These are phyloP conservation scores for Orbilia javanica DNA, from an alignment of 2,329 filamentous ascomycete genomes.

Conservation along the genomic window DNA sequence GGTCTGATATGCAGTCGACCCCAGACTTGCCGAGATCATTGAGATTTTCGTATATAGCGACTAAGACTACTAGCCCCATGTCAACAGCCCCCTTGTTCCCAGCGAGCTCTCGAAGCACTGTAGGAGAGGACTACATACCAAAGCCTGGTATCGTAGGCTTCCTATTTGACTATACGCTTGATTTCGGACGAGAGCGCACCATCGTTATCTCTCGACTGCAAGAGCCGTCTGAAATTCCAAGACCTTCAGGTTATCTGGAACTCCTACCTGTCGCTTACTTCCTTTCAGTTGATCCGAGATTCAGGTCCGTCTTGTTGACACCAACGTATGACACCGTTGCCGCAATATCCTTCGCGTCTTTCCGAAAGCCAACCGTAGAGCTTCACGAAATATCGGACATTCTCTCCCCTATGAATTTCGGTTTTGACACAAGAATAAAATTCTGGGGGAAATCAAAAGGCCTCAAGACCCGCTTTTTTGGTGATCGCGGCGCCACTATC, in stretches of 20 bases:
- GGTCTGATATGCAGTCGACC: constrained; percentile 2
- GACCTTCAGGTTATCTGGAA: constrained; percentile 45
- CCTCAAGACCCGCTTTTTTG: constrained; percentile 40
- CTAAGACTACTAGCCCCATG: constrained; percentile 9
- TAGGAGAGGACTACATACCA: constrained; percentile 40
- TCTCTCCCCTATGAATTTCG: constrained; percentile 6
- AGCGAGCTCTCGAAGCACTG: constrained; percentile 38
- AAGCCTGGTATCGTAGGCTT: constrained; percentile 32
- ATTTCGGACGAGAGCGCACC: constrained; percentile 51
- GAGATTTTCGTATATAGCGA: not conserved
- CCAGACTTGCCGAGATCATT: not conserved
- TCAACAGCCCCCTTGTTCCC: constrained; percentile 21
- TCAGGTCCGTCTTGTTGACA: constrained; percentile 43
- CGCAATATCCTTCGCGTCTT: constrained; percentile 50
- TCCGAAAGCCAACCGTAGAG: constrained; percentile 44
- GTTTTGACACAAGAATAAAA: constrained; percentile 14
- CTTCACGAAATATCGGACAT: constrained; percentile 25
- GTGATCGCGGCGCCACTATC: constrained; percentile 22
- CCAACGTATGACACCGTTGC: constrained; percentile 46
- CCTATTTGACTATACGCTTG: constrained; percentile 51
- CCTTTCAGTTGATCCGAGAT: constrained; percentile 55
- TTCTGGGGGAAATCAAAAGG: constrained; percentile 37
- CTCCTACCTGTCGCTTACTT: constrained; percentile 52
- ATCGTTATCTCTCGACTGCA: constrained; percentile 49
- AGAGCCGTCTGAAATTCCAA: constrained; percentile 54